Evolutionary conservation across 2,329 filamentous ascomycete species (phyloP).

Genomic region (Leptographium radiaticola): DNA sequence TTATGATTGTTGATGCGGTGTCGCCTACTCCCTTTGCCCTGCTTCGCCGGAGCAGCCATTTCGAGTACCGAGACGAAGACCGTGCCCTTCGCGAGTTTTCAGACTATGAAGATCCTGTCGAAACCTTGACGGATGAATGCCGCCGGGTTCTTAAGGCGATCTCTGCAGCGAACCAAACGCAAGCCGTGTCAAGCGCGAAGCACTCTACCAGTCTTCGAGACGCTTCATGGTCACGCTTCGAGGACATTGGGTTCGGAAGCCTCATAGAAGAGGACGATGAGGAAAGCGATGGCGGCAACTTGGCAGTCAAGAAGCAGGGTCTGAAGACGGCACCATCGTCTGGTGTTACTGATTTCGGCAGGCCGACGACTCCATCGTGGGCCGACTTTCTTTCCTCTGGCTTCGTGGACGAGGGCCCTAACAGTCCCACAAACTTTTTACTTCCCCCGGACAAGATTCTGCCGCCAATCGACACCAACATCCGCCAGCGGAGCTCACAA

Average conservation of each 20-base stretch:
- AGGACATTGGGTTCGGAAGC: conserved; percentile 82
- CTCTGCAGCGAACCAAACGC: conserved; percentile 76
- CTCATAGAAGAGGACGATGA: conserved; percentile 58
- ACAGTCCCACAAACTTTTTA: conserved; percentile 52
- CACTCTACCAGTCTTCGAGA: conserved; percentile 64
- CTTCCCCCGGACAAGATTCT: conserved; percentile 87
- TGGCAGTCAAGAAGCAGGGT: conserved; percentile 23
- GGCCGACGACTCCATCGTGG: conserved; percentile 95
- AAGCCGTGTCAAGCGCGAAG: conserved; percentile 51
- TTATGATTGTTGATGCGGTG: conserved; percentile 93
- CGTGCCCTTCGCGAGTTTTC: conserved; percentile 73
- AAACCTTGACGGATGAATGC: conserved; percentile 86
- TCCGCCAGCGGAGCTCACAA: conserved; percentile 72
- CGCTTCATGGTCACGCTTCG: conserved; percentile 92
- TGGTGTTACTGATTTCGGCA: conserved; percentile 50
- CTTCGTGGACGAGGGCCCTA: conserved; percentile 66
- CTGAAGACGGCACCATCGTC: conserved; percentile 56
- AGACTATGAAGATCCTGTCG: conserved; percentile 76
- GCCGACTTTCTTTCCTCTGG: conserved; percentile 93
- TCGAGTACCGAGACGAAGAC: conserved; percentile 88
- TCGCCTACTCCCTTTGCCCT: conserved; percentile 90
- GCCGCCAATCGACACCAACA: conserved; percentile 63
- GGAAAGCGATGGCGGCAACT: conserved; percentile 38
- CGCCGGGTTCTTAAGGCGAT: conserved; percentile 80
- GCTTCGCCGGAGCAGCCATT: conserved; percentile 80